These are phyloP conservation scores for Suillus occidentalis DNA, from an alignment of 768 basidiomycete species.

Conservation along the genomic window DNA sequence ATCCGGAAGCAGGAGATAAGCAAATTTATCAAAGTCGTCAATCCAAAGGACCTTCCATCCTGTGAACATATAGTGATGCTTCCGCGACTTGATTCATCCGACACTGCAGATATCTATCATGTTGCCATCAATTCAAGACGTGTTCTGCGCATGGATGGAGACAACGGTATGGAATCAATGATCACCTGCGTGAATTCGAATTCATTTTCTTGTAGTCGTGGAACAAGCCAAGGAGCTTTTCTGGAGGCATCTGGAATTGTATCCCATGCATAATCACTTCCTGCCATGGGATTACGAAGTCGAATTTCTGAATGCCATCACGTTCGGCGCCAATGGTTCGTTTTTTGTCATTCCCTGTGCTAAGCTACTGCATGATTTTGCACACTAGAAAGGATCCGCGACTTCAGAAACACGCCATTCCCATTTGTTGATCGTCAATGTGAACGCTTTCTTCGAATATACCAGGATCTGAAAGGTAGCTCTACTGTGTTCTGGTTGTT, in stretches of 20 bases:
- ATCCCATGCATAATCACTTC: too few relatives aligned
- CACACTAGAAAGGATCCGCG: slow-evolving; percentile 19
- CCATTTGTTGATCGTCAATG: slow-evolving; percentile 22
- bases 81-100: slow-evolving; percentile 7
- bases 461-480: slow-evolving; percentile 20
- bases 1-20: too few relatives aligned
- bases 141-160: background rate
- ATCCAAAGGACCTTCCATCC: slow-evolving; percentile 30
- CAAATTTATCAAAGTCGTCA: too few relatives aligned
- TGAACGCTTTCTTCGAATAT: slow-evolving; percentile 17
- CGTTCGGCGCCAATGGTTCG: too few relatives aligned
- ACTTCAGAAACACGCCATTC: slow-evolving; percentile 22
- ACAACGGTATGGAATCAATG: background rate
- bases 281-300: too few relatives aligned
- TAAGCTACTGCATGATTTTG: too few relatives aligned
- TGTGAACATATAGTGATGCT: slow-evolving; percentile 42
- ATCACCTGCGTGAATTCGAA: background rate
- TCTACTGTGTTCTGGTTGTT: background rate
- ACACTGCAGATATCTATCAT: background rate
- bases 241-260: too few relatives aligned
- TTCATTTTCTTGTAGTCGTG: background rate
- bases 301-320: too few relatives aligned
- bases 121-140: background rate
- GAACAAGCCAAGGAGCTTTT: too few relatives aligned
- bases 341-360: too few relatives aligned